These are phyloP conservation scores for Marchantia paleacea DNA, from an alignment of 225 moss, liverwort and hornwort species.

Conservation along the genomic window DNA sequence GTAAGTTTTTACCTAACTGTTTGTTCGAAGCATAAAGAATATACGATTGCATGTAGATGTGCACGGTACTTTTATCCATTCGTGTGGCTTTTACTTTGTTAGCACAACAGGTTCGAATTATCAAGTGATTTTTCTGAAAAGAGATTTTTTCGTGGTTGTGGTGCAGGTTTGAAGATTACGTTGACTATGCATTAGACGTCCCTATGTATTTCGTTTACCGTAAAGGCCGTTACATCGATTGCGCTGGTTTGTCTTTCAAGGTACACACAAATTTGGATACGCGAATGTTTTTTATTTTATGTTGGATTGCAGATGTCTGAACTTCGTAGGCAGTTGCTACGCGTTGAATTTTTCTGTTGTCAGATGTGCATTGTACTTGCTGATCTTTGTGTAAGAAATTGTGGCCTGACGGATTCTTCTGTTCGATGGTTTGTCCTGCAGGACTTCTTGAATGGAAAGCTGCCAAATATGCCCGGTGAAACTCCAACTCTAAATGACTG, in stretches of 20 bases:
- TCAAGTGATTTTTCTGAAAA: too few species aligned
- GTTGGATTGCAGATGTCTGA: neutral
- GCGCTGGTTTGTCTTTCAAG: conserved; percentile 60
- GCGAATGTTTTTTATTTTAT: too few species aligned
- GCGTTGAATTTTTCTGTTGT: too few species aligned
- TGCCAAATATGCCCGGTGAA: conserved; percentile 54
- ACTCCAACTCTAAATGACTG: conserved; percentile 55
- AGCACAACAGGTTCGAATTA: too few species aligned
- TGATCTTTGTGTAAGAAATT: neutral
- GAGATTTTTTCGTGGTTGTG: neutral
- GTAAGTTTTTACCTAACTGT: too few species aligned
- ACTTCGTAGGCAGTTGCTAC: too few species aligned
- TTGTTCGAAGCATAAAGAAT: too few species aligned
- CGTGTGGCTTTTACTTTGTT: too few species aligned
- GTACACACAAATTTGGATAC: conserved; percentile 16
- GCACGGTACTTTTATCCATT: too few species aligned
- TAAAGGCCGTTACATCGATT: conserved; percentile 49
- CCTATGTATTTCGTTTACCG: conserved; percentile 74
- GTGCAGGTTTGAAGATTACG: conserved; percentile 75
- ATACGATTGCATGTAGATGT: too few species aligned
- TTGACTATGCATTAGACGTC: conserved; percentile 65
- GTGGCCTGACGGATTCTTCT: neutral
- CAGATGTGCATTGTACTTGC: too few species aligned
- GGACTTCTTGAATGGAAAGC: conserved; percentile 75
- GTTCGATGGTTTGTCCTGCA: conserved; percentile 15